Percentiles rank a stretch among this genome's conserved stretches.
These are phyloP conservation scores for Lepraria neglecta DNA, from an alignment of 495 filamentous ascomycete species.

Conservation along the genomic window DNA sequence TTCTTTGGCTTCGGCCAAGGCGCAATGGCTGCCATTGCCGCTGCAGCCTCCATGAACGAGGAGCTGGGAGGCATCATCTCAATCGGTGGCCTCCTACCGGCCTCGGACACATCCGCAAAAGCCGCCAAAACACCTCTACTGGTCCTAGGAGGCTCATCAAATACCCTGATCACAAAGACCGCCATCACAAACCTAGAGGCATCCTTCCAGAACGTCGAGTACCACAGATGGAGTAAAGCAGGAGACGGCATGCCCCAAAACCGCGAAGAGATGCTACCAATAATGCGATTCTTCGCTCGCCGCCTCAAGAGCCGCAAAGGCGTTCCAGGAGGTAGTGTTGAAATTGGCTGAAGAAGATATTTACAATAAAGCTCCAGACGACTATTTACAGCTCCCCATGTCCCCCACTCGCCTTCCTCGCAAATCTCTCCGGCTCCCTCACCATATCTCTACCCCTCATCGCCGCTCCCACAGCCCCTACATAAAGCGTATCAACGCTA, in stretches of 20 bases:
- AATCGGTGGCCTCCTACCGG: constrained; percentile 66
- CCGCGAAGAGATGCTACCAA: constrained; percentile 80
- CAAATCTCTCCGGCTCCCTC: neutral
- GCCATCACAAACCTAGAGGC: constrained; percentile 56
- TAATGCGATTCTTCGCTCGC: constrained; percentile 88
- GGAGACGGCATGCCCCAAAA: constrained; percentile 80
- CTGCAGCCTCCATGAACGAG: constrained; percentile 34
- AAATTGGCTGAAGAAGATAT: constrained; percentile 34
- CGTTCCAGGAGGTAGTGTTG: constrained; percentile 54
- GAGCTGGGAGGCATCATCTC: constrained; percentile 60
- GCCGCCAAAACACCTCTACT: constrained; percentile 69
- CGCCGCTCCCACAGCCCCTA: neutral
- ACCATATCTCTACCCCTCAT: neutral
- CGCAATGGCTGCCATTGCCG: constrained; percentile 66
- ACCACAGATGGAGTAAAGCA: constrained; percentile 63
- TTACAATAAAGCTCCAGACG: neutral
- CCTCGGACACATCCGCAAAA: constrained; percentile 38
- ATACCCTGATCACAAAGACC: constrained; percentile 54
- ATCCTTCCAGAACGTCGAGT: constrained; percentile 65
- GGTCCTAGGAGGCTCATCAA: constrained; percentile 59
- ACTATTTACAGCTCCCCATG: constrained; percentile 5
- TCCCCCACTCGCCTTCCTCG: neutral
- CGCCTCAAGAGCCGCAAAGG: constrained; percentile 60
- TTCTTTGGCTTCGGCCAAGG: constrained; percentile 86
- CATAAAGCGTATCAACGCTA: neutral